Evolutionary conservation across 2,329 filamentous ascomycete genomes (phyloP), one percentile per base, ranked within the genome.

Genomic region (Colletotrichum trifolii): DNA sequence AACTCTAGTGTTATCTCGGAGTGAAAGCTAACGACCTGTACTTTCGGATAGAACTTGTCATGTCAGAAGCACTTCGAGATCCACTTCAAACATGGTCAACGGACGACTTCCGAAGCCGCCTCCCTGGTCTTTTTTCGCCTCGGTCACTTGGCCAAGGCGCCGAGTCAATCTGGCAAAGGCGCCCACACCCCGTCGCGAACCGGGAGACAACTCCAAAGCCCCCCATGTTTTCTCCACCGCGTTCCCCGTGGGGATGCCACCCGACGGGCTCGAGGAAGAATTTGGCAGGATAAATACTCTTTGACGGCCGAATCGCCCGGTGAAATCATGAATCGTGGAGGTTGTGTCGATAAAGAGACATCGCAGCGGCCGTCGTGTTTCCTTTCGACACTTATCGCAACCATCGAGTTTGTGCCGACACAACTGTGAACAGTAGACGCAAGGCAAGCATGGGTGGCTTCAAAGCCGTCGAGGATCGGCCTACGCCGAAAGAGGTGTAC

Each of bases 401-500:
- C 38, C 38, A 25, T 4, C 25, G 25, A 25, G 25, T 25, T 25
- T 12, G 13, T 47, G 36, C 38, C 38, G 38, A 10, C 9, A 13
- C 9, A 7, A 13, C 38, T 40, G 4, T 13, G 38, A 40, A 46
- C 43, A 17, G n/a, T 35, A 11, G 25, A 25, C 3, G 42, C 10
- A 17, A 48, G 36, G 52, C 47, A 56, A 54, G 15, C 42, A 78
- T 78, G 76, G 75, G 73, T 65, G 76, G 76, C 36, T 74, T 83
- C 68, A 78, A 80, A 56, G 82, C 82, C 38, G 80, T 82, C 43
- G 84, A 86, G 71, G 84, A 86, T 71, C 77, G 84, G 68, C 84
- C 84, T 39, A 87, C 83, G 67, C 84, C 84, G 17, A 78, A 79
- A 65, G 82, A 85, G 73, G 83, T 86, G 68, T 85, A 85, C 73